Percentiles rank a stretch among this genome's conserved stretches.
Conservation (phyloP, 1,139 yeast species). For the Suhomyces wounanorum region DNA sequence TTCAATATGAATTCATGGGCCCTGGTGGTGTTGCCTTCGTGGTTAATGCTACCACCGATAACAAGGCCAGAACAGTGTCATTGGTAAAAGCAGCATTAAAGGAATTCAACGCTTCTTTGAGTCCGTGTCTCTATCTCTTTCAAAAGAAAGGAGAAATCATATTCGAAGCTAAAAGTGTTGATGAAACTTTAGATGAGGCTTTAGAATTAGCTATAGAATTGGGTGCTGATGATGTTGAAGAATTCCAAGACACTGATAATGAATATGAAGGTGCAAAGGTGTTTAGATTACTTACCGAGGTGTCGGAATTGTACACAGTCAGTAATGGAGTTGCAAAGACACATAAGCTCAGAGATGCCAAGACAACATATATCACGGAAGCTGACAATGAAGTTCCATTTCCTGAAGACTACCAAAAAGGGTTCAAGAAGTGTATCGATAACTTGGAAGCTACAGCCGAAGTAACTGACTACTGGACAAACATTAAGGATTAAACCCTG, state of each 20-base stretch:
- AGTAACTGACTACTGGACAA: conserved; percentile 75
- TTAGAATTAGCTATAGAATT: conserved; percentile 74
- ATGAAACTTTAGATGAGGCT: conserved; percentile 56
- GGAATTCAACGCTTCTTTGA: conserved; percentile 66
- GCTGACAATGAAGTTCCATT: conserved; percentile 60
- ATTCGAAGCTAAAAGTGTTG: conserved; percentile 42
- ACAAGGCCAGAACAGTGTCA: conserved; percentile 79
- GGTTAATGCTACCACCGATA: conserved; percentile 85
- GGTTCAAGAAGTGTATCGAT: conserved; percentile 58
- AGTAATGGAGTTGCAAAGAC: conserved; percentile 56
- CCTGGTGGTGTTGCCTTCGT: conserved; percentile 90
- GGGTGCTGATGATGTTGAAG: conserved; percentile 83
- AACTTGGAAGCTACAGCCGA: conserved; percentile 77
- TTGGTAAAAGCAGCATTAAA: conserved; percentile 74
- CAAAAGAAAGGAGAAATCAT: conserved; percentile 73
- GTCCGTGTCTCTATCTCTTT: conserved; percentile 80
- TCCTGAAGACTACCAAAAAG: conserved; percentile 51
- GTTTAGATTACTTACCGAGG: conserved; percentile 54
- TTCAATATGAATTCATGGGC: conserved; percentile 85
- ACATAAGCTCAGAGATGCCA: conserved; percentile 67
- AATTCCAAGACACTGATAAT: conserved; percentile 41
- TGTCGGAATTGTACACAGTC: conserved; percentile 60
- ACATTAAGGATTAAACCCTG: conserved; percentile 29
- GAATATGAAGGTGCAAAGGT: conserved; percentile 44
- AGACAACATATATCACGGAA: conserved; percentile 67